Evolutionary conservation across 2,329 filamentous ascomycete genomes (phyloP).

Genomic region (Leptographium flavum): DNA sequence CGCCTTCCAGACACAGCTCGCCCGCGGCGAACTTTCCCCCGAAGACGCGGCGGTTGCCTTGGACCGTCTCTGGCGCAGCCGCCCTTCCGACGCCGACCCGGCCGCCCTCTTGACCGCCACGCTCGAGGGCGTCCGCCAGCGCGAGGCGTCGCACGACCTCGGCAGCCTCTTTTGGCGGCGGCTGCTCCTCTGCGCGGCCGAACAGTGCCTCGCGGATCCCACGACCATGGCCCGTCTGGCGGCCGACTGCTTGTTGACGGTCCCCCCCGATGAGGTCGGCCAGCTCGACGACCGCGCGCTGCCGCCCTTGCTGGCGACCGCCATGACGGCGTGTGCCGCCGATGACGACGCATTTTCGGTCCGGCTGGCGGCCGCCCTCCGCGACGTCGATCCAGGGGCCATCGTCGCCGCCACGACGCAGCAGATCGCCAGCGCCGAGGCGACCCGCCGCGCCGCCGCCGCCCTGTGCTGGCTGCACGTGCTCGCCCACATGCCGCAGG

Average conservation of each 20-base stretch:
- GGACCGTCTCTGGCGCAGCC: conserved; percentile 1
- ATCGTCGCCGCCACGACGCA: not conserved
- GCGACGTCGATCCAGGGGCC: not conserved
- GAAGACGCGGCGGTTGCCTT: conserved; percentile 5
- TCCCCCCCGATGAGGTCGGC: conserved; percentile 2
- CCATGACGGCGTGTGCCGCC: not conserved
- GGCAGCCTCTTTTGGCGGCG: conserved; percentile 7
- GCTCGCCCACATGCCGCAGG: conserved; percentile 10
- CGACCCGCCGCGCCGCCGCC: not conserved
- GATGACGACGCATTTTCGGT: too few species aligned
- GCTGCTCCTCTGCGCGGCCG: not conserved
- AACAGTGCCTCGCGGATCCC: not conserved
- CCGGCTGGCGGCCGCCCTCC: not conserved
- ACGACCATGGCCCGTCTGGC: not conserved
- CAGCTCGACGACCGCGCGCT: not conserved
- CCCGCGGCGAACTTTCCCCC: conserved; percentile 6
- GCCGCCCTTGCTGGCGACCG: not conserved
- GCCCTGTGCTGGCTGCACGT: conserved; percentile 7
- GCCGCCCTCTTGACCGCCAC: not conserved
- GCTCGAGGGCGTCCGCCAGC: conserved; percentile 5
- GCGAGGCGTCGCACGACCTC: conserved; percentile 6
- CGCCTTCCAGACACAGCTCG: conserved; percentile 8
- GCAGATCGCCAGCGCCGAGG: not conserved
- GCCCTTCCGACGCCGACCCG: not conserved
- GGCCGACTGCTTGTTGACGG: conserved; percentile 2